Evolutionary conservation across 371 early-diverging fungal species (phyloP).

Genomic region (Encephalitozoon intestinalis): DNA sequence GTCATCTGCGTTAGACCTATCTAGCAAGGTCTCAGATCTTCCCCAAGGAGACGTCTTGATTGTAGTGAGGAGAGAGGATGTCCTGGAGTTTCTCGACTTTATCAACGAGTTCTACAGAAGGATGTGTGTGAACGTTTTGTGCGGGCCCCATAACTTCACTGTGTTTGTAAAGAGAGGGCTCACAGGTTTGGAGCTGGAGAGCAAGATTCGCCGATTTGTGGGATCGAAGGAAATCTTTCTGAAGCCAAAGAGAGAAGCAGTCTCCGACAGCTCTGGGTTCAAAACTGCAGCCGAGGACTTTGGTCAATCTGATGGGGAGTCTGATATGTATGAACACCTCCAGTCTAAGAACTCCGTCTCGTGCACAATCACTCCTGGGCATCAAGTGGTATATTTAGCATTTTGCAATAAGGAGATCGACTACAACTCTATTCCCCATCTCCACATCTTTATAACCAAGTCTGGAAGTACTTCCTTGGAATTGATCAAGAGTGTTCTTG

Average conservation of each 20-base stretch:
- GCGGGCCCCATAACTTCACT: background rate
- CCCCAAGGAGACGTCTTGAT: conserved; percentile 18
- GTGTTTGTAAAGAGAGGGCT: background rate
- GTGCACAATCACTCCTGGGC: background rate
- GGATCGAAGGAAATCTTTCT: background rate
- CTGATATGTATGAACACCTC: background rate
- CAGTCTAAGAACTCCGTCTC: background rate
- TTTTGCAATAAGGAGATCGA: conserved; percentile 4
- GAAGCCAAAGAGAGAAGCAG: conserved; percentile 3
- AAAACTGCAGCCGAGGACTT: background rate
- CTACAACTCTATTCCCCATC: conserved; percentile 14
- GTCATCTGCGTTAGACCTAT: background rate
- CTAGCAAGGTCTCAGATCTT: background rate
- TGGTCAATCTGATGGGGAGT: background rate
- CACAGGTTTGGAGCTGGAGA: background rate
- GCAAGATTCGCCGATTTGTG: background rate
- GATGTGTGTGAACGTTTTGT: background rate
- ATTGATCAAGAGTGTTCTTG: conserved; percentile 18
- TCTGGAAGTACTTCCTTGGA: background rate
- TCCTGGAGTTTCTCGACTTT: background rate
- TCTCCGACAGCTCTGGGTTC: background rate
- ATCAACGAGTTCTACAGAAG: background rate
- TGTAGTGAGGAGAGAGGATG: background rate
- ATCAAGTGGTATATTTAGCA: conserved; percentile 24
- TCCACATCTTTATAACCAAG: conserved; percentile 15